Conservation (phyloP, 1,139 yeast genomes). For the Magnusiomyces magnusii region DNA sequence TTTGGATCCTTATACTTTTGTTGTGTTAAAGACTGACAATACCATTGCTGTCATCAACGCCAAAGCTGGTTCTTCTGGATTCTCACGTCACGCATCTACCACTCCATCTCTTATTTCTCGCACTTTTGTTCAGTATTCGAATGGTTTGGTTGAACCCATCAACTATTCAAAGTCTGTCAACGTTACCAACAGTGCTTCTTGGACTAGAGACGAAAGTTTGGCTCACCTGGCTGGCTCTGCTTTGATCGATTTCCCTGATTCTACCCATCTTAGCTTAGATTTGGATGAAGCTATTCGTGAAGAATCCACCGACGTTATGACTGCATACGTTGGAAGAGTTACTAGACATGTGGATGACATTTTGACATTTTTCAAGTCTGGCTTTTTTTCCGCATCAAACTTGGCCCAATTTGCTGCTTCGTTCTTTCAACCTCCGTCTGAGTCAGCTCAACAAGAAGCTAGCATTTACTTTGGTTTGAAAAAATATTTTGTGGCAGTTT, state of each 20-base stretch:
- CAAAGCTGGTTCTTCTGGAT: not conserved
- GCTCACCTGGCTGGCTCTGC: constrained; percentile 36
- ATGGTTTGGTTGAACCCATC: constrained; percentile 15
- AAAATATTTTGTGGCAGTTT: constrained; percentile 42
- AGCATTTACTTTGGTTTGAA: constrained; percentile 40
- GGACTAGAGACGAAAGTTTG: constrained; percentile 46
- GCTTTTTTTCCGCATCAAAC: not conserved
- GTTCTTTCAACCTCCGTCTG: constrained; percentile 1
- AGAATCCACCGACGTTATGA: constrained; percentile 33
- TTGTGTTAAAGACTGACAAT: not conserved
- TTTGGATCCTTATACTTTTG: not conserved
- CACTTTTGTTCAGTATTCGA: constrained; percentile 13
- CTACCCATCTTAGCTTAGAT: constrained; percentile 30
- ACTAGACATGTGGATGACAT: constrained; percentile 34
- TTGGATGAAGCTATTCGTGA: constrained; percentile 38
- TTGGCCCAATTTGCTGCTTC: not conserved
- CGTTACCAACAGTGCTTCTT: constrained; percentile 19
- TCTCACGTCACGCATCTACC: not conserved
- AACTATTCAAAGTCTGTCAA: not conserved
- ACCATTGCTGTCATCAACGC: not conserved
- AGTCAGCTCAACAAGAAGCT: not conserved
- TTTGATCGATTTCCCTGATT: constrained; percentile 36
- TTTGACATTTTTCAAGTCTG: constrained; percentile 5
- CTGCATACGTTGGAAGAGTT: constrained; percentile 41
- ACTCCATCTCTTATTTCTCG: not conserved